Conservation (phyloP, 2,329 filamentous ascomycete species). For the Xenoacremonium recifei region DNA sequence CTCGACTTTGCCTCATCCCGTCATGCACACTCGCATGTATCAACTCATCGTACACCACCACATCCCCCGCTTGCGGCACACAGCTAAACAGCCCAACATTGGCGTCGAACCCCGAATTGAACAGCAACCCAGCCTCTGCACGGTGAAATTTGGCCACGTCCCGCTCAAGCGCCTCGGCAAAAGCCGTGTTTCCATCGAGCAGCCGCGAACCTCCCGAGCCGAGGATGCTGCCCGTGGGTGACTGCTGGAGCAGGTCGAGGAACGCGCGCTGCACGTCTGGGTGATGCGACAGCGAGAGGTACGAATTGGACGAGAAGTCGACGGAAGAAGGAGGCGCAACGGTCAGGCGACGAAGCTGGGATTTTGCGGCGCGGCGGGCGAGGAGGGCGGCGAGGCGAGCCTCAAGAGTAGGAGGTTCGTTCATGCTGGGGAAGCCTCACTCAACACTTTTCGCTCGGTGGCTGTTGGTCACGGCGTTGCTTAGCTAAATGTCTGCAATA, state of each 20-base stretch:
- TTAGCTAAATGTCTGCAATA: too few species aligned
- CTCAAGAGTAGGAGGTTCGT: slow-evolving; percentile 22
- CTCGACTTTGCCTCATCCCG: slow-evolving; percentile 67
- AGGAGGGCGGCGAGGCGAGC: slow-evolving; percentile 25
- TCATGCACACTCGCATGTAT: slow-evolving; percentile 79
- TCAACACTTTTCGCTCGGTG: too few species aligned
- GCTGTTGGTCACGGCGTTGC: too few species aligned
- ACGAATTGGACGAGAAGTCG: slow-evolving; percentile 77
- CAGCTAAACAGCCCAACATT: slow-evolving; percentile 63
- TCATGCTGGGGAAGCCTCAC: background rate
- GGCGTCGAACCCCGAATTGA: slow-evolving; percentile 64
- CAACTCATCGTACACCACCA: slow-evolving; percentile 70
- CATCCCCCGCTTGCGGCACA: slow-evolving; percentile 58
- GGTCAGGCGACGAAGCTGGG: slow-evolving; percentile 44
- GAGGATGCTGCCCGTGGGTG: slow-evolving; percentile 24
- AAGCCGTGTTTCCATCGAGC: slow-evolving; percentile 48
- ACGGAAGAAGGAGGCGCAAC: slow-evolving; percentile 65
- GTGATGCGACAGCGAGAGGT: slow-evolving; percentile 69
- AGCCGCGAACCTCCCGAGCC: slow-evolving; percentile 55
- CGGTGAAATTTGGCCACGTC: slow-evolving; percentile 48
- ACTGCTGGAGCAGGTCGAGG: slow-evolving; percentile 40
- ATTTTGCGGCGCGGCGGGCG: slow-evolving; percentile 27
- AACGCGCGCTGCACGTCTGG: slow-evolving; percentile 60
- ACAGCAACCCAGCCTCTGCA: slow-evolving; percentile 46
- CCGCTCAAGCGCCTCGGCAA: slow-evolving; percentile 45